Evolutionary conservation across 2,329 filamentous ascomycete species (phyloP).

Genomic region (Aspergillus quadrilineatus): DNA sequence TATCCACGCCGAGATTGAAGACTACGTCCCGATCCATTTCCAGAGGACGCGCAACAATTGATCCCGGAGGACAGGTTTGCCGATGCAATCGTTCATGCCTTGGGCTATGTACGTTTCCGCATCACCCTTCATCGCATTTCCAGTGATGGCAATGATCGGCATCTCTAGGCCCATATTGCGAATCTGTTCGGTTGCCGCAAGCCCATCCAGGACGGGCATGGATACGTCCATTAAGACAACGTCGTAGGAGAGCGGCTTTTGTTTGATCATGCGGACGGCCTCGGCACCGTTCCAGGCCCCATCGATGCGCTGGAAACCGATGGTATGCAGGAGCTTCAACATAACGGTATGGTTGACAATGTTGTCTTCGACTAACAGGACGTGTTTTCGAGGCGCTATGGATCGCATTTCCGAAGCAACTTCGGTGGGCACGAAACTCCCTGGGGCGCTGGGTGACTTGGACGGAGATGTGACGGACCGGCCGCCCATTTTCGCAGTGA

Average conservation of each 20-base stretch:
- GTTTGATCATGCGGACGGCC: conserved; percentile 44
- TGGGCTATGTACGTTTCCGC: conserved; percentile 53
- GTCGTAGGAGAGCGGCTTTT: conserved; percentile 45
- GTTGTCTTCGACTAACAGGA: conserved; percentile 46
- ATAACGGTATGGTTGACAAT: conserved; percentile 45
- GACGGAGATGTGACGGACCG: conserved; percentile 32
- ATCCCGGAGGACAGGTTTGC: conserved; percentile 56
- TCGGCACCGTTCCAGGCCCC: conserved; percentile 47
- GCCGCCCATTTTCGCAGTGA: conserved; percentile 47
- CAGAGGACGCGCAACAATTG: conserved; percentile 47
- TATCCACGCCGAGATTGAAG: not conserved
- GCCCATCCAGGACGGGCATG: conserved; percentile 50
- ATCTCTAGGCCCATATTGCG: conserved; percentile 39
- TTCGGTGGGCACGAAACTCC: conserved; percentile 14
- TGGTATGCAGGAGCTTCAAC: conserved; percentile 36
- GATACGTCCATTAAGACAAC: conserved; percentile 50
- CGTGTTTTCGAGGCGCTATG: conserved; percentile 40
- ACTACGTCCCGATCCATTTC: conserved; percentile 34
- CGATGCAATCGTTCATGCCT: conserved; percentile 58
- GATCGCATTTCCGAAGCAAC: conserved; percentile 33
- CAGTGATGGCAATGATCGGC: conserved; percentile 57
- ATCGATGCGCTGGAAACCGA: conserved; percentile 46
- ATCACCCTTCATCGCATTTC: conserved; percentile 57
- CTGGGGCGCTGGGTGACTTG: conserved; percentile 25
- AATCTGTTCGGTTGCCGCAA: conserved; percentile 46